Percentiles rank a stretch among this genome's conserved stretches.
These are phyloP conservation scores for Hortiboletus rubellus DNA, from an alignment of 1,284 basidiomycete species.

Conservation along the genomic window DNA sequence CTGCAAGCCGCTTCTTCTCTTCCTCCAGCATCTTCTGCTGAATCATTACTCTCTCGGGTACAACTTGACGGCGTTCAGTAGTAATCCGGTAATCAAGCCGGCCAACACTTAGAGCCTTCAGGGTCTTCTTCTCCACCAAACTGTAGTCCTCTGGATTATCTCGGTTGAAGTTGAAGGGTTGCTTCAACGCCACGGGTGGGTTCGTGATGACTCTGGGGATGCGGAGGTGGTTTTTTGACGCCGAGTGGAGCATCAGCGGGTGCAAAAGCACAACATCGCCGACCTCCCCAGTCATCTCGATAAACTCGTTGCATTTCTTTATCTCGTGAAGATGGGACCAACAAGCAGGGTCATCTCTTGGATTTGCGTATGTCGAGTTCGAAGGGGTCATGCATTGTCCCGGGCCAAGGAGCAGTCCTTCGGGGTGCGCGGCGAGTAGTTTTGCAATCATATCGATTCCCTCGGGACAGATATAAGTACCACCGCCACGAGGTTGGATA, in stretches of 20 bases:
- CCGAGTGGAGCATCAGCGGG: background rate
- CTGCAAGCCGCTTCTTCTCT: slow-evolving; percentile 6
- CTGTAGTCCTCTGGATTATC: slow-evolving; percentile 6
- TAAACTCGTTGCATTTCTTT: slow-evolving; percentile 3
- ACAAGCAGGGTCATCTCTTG: background rate
- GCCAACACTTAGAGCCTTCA: slow-evolving; percentile 3
- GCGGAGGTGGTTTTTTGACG: slow-evolving; percentile 6
- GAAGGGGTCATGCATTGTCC: background rate
- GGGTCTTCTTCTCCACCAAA: slow-evolving; percentile 4
- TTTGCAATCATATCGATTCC: slow-evolving; percentile 5
- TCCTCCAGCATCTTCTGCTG: slow-evolving; percentile 10
- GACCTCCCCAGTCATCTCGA: slow-evolving; percentile 2
- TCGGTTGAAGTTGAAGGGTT: slow-evolving; percentile 10
- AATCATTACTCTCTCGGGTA: background rate
- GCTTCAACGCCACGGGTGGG: slow-evolving; percentile 6
- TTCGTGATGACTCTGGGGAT: slow-evolving; percentile 15
- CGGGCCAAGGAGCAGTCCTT: slow-evolving; percentile 4
- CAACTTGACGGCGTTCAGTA: slow-evolving; percentile 3
- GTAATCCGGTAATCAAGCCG: slow-evolving; percentile 7
- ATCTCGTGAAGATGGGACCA: slow-evolving; percentile 6
- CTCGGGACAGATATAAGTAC: slow-evolving; percentile 7
- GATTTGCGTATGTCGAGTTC: slow-evolving; percentile 4
- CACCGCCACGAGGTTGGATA: slow-evolving; percentile 2
- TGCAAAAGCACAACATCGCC: slow-evolving; percentile 8
- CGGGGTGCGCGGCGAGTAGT: background rate